Percentiles rank a stretch among this genome's conserved stretches.
phyloP scores from a whole-genome alignment of 208 protist species.

The Leishmania turanica region DNA sequence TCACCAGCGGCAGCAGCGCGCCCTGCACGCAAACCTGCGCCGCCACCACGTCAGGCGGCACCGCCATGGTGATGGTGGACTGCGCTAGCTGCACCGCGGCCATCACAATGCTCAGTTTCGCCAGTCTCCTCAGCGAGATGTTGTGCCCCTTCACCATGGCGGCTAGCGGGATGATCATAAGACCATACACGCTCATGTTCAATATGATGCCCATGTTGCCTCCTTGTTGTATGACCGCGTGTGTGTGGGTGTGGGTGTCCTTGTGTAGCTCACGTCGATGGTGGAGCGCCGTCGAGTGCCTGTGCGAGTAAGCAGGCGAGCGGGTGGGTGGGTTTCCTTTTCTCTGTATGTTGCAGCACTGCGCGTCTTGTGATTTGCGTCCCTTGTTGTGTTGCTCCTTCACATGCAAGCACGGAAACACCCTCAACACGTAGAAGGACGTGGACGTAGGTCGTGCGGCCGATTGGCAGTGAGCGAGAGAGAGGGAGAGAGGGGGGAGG shows the following conservation, averaged over 20 bases:
- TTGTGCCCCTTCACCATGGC: conserved; percentile 65
- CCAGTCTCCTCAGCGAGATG: conserved; percentile 42
- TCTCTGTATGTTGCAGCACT: neutral
- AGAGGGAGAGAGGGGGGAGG: too few relatives aligned
- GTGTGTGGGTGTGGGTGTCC: neutral
- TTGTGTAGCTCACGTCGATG: conserved; percentile 4
- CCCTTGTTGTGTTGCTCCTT: neutral
- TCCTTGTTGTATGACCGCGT: conserved; percentile 9
- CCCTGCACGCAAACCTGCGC: conserved; percentile 33
- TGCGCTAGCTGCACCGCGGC: conserved; percentile 53
- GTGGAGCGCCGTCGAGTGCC: neutral
- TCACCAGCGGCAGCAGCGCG: conserved; percentile 49
- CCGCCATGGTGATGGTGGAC: conserved; percentile 46
- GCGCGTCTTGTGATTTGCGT: neutral
- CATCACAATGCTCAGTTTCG: conserved; percentile 46
- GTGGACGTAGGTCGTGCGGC: neutral
- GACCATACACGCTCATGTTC: conserved; percentile 69
- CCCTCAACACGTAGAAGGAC: neutral
- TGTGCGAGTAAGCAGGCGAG: neutral
- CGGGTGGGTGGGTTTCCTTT: neutral
- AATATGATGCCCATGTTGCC: conserved; percentile 60
- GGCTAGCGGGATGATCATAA: conserved; percentile 77
- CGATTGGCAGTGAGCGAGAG: neutral
- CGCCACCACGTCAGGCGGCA: conserved; percentile 21
- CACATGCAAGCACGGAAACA: neutral